Evolutionary conservation across 2,329 filamentous ascomycete genomes (phyloP), one percentile per base, ranked within the genome.

Genomic region (Ceratocystis diversiconidia): DNA sequence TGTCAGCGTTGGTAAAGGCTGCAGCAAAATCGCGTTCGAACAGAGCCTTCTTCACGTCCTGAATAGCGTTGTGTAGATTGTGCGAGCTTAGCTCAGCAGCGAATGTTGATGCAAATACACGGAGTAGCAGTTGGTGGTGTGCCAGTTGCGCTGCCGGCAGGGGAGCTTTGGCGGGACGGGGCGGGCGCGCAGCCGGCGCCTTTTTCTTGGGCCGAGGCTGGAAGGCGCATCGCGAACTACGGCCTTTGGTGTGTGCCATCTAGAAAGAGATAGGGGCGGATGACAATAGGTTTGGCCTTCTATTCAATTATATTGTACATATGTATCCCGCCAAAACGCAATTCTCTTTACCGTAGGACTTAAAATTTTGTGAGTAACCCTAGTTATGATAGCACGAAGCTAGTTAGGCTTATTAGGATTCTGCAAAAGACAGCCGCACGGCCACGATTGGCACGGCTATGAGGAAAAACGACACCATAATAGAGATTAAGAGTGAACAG

Each of bases 1-100:
- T 82, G 57, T 87, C 84, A 65, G 84, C 80, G 59, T 79, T 80
- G 0, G 85, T 85, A 76, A 97, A 99, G 0, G 92, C 92, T 17
- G 79, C 77, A 12, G 80, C 80, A 75, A 97, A 97, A 73, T 97
- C 89, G 41, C 94, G 84, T 67, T 88, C 85, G 73, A 87, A 97
- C 7, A 99, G 80, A 69, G 92, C 89, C 6, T 85, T 80, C 75
- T 97, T 99, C 68, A 97, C 83, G 63, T 86, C 83, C 72, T 96
- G 92, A 22, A 97, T 80, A 2, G 85, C 74, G 1, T 78, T 72
- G 36, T 79, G 74, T 61, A 85, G 79, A n/a, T 71, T 69, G 5
- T 76, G 74, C 1, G 79, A 79, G 7, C 74, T 71, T 62, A 86
- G 76, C 5, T 80, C 73, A 1, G 75, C 73, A 12, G 75, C 72